A percentile compares a stretch with the other conserved stretches of the same genome.
These are phyloP conservation scores for Yarrowia sp. DNA, from an alignment of 805 yeast genomes.

Conservation along the genomic window DNA sequence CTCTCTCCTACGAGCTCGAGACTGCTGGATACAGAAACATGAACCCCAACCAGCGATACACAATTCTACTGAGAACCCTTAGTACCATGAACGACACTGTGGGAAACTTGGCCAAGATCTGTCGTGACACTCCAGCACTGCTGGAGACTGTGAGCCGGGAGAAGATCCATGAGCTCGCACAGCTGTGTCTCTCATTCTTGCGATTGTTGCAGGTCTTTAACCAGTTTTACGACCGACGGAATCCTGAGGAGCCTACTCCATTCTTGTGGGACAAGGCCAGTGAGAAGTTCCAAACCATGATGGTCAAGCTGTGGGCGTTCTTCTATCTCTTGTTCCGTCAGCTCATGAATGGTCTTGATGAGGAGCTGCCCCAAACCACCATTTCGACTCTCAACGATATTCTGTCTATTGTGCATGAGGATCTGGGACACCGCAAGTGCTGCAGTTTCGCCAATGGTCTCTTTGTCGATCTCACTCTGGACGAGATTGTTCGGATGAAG, in stretches of 20 bases:
- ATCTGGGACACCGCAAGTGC: conserved; percentile 63
- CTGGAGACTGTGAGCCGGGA: neutral
- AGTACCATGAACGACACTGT: conserved; percentile 47
- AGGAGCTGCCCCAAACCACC: conserved; percentile 29
- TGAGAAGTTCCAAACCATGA: conserved; percentile 35
- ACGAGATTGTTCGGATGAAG: conserved; percentile 46
- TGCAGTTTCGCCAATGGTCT: conserved; percentile 65
- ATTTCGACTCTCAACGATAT: conserved; percentile 42
- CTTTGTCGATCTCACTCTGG: conserved; percentile 60
- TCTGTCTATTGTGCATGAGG: conserved; percentile 62
- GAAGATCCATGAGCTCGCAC: neutral
- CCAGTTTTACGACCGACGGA: conserved; percentile 34
- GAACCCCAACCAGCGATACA: conserved; percentile 40
- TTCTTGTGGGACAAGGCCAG: conserved; percentile 37
- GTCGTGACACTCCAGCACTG: neutral
- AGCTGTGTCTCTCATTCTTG: conserved; percentile 33
- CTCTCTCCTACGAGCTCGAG: conserved; percentile 44
- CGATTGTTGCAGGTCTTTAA: conserved; percentile 39
- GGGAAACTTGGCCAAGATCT: conserved; percentile 18
- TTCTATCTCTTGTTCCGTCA: conserved; percentile 41
- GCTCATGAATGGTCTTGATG: conserved; percentile 30
- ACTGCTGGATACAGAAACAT: conserved; percentile 32
- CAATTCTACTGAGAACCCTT: conserved; percentile 47
- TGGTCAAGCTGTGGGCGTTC: conserved; percentile 39
- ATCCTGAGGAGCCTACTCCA: conserved; percentile 34